Conservation (phyloP, 2,329 filamentous ascomycete genomes). For the Geosmithia putterillii region DNA sequence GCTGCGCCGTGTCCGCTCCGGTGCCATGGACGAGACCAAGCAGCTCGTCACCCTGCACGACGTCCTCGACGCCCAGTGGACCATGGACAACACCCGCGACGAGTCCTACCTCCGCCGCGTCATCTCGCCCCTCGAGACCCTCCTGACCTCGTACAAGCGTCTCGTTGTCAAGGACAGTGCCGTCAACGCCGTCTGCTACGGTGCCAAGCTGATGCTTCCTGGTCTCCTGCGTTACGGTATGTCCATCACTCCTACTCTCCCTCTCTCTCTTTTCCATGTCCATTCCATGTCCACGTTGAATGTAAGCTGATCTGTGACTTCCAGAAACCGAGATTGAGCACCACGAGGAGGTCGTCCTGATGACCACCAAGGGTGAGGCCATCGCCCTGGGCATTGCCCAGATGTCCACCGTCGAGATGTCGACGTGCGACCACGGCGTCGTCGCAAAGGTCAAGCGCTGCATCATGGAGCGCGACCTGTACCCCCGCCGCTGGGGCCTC, state of each 20-base stretch:
- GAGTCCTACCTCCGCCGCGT: conserved; percentile 86
- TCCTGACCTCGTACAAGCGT: conserved; percentile 88
- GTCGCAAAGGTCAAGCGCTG: conserved; percentile 98
- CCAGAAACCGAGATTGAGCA: conserved; percentile 81
- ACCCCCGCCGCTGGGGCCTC: conserved; percentile 92
- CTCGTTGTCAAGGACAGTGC: conserved; percentile 78
- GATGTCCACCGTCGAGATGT: conserved; percentile 97
- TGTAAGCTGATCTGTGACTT: conserved; percentile 8
- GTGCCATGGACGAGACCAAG: conserved; percentile 87
- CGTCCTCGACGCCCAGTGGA: conserved; percentile 88
- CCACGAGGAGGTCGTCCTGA: conserved; percentile 91
- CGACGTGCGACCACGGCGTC: conserved; percentile 92
- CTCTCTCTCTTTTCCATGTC: not conserved
- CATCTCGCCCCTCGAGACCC: conserved; percentile 83
- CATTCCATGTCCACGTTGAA: not conserved
- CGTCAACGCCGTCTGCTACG: conserved; percentile 96
- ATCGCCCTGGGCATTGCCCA: conserved; percentile 93
- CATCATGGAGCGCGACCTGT: conserved; percentile 98
- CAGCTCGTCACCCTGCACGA: conserved; percentile 81
- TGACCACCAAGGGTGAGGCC: conserved; percentile 98
- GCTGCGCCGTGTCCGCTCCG: conserved; percentile 82
- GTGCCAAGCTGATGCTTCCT: conserved; percentile 97
- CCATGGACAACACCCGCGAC: conserved; percentile 89
- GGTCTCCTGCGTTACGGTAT: conserved; percentile 82
- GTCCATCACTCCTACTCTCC: conserved; percentile 14